phyloP scores from a whole-genome alignment of 345 rosid species.

The Conringia planisiliqua region DNA sequence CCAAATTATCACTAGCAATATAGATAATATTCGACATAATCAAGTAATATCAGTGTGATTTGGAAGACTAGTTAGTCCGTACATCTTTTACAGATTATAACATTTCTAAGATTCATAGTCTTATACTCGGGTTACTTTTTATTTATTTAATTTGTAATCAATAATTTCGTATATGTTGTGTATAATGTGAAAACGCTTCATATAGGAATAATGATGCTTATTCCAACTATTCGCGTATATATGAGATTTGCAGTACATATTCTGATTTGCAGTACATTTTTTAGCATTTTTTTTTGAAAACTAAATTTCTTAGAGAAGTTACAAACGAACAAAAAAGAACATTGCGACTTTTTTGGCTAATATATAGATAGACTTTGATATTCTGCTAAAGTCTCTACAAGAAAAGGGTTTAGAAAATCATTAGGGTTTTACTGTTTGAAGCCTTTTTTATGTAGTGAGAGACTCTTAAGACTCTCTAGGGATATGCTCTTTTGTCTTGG shows the following conservation, averaged over 20 bases:
- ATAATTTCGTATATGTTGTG: not conserved
- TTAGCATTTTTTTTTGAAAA: not conserved
- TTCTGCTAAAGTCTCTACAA: slow-evolving; percentile 7
- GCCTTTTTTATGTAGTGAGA: not conserved
- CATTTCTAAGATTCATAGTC: not conserved
- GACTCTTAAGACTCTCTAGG: slow-evolving; percentile 1
- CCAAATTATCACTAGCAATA: slow-evolving; percentile 6
- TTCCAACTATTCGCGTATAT: slow-evolving; percentile 5
- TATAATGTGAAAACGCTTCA: slow-evolving; percentile 7
- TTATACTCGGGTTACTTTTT: not conserved
- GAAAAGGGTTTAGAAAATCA: slow-evolving; percentile 13
- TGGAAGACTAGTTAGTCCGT: not conserved
- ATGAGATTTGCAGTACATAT: slow-evolving; percentile 17
- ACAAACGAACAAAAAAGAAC: not conserved
- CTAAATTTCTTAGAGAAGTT: not conserved
- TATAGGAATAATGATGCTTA: not conserved
- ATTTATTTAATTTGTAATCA: not conserved
- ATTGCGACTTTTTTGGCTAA: not conserved
- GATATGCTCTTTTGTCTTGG: not conserved
- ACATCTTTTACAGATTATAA: not conserved
- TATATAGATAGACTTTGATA: not conserved
- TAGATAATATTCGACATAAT: slow-evolving; percentile 24
- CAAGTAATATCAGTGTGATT: not conserved
- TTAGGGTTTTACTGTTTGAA: slow-evolving; percentile 21
- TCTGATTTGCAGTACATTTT: slow-evolving; percentile 1